phyloP scores from a whole-genome alignment of 2,329 filamentous ascomycete genomes.

The Rhynchosporium agropyri region DNA sequence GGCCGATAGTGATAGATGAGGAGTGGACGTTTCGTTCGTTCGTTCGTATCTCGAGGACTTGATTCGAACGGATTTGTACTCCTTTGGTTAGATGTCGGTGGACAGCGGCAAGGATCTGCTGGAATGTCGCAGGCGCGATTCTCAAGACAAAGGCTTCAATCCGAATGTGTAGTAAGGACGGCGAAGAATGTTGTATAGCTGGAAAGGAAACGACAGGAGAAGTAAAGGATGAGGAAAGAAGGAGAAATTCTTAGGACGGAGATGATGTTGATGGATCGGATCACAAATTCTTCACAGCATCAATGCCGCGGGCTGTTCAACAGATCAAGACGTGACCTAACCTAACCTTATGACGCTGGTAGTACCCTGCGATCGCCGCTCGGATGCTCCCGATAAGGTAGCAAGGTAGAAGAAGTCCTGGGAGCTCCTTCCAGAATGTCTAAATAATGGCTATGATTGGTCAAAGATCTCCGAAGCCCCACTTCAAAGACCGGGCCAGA shows the following conservation, averaged over 20 bases:
- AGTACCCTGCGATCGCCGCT: slow-evolving; percentile 12
- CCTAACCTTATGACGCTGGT: background rate
- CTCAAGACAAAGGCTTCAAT: slow-evolving; percentile 8
- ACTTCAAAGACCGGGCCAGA: slow-evolving; percentile 10
- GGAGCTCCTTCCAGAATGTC: slow-evolving; percentile 16
- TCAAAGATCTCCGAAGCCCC: background rate
- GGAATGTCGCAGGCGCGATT: slow-evolving; percentile 24
- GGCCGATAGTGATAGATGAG: slow-evolving; percentile 9
- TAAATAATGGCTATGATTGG: slow-evolving; percentile 10
- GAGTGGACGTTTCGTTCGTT: background rate
- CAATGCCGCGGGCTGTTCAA: slow-evolving; percentile 19
- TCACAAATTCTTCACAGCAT: slow-evolving; percentile 18
- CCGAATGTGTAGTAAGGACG: background rate
- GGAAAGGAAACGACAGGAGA: slow-evolving; percentile 19
- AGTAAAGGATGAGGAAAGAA: slow-evolving; percentile 10
- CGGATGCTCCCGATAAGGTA: slow-evolving; percentile 15
- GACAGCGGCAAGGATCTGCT: slow-evolving; percentile 21
- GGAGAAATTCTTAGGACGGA: slow-evolving; percentile 7
- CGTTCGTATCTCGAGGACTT: slow-evolving; percentile 4
- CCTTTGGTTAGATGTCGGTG: slow-evolving; percentile 33
- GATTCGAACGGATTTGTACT: slow-evolving; percentile 21
- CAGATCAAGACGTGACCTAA: background rate
- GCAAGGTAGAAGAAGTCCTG: background rate
- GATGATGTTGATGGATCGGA: background rate
- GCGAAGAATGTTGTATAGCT: background rate